A percentile compares a stretch with the other conserved stretches of the same genome.
phyloP scores from a whole-genome alignment of 768 basidiomycete species.

The Mycena vulgaris region DNA sequence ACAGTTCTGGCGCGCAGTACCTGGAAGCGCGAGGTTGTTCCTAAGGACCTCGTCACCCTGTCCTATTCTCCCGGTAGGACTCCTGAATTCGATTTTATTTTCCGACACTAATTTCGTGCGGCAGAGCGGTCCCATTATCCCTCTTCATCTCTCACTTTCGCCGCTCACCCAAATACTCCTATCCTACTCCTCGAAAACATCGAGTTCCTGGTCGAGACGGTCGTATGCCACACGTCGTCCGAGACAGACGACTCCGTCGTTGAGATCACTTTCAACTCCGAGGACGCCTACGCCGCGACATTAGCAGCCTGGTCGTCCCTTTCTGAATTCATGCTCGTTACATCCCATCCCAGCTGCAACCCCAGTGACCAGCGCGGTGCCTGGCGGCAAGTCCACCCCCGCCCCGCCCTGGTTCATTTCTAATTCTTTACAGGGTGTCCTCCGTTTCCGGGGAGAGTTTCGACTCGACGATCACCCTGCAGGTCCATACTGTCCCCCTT shows the following conservation, averaged over 20 bases:
- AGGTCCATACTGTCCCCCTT: constrained; percentile 3
- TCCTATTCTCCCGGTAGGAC: constrained; percentile 23
- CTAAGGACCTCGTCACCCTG: constrained; percentile 15
- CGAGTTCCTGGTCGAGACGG: constrained; percentile 16
- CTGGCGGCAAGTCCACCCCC: constrained; percentile 8
- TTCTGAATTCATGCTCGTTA: constrained; percentile 4
- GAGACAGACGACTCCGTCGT: neutral
- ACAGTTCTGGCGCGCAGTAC: constrained; percentile 5
- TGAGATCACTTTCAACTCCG: constrained; percentile 7
- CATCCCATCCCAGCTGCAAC: constrained; percentile 18
- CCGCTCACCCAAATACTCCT: constrained; percentile 21
- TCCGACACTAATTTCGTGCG: neutral
- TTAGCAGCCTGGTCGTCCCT: constrained; percentile 2
- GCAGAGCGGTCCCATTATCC: constrained; percentile 3
- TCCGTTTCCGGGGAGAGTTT: neutral
- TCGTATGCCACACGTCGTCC: neutral
- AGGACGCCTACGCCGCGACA: neutral
- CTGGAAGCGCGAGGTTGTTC: constrained; percentile 29
- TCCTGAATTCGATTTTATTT: neutral
- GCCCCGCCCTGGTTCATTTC: neutral
- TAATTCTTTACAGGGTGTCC: constrained; percentile 4
- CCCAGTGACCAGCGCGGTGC: constrained; percentile 5
- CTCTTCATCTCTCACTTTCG: constrained; percentile 23
- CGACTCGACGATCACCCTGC: neutral
- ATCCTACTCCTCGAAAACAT: constrained; percentile 28